Evolutionary conservation across 257 asterid species (phyloP).

Genomic region (Solanum paucissectum): DNA sequence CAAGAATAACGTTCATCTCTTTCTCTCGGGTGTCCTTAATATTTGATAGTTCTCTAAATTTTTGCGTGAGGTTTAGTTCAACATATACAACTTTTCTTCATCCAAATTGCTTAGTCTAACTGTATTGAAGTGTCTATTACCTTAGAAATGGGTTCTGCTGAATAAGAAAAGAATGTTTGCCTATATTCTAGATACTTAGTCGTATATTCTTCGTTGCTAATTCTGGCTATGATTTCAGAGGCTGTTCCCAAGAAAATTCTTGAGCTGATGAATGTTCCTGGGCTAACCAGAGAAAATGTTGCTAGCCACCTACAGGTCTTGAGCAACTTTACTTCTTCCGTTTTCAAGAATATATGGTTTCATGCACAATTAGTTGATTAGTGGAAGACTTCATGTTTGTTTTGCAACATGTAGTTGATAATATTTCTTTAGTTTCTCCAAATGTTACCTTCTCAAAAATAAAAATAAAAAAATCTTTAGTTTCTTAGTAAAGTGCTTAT

Average conservation of each 20-base stretch:
- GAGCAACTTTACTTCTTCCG: background rate
- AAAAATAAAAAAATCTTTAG: too few species aligned
- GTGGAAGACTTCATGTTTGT: background rate
- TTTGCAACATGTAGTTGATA: background rate
- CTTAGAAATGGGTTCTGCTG: background rate
- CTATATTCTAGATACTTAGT: background rate
- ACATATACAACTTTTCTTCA: background rate
- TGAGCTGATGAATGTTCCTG: slow-evolving; percentile 94
- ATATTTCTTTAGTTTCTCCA: background rate
- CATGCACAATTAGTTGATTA: background rate
- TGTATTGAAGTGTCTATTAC: background rate
- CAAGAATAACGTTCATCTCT: background rate
- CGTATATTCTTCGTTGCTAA: background rate
- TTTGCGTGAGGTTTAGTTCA: background rate
- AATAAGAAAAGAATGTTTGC: background rate
- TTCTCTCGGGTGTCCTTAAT: background rate
- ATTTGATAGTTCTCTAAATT: background rate
- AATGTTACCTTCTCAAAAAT: too few species aligned
- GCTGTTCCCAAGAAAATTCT: slow-evolving; percentile 94
- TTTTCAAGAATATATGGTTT: background rate
- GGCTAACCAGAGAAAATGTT: slow-evolving; percentile 89
- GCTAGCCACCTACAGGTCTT: slow-evolving; percentile 97
- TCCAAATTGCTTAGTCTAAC: background rate
- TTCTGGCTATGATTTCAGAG: slow-evolving; percentile 38
- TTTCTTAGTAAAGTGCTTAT: background rate